Conservation (phyloP, 768 basidiomycete genomes). For the Lactifluus hygrophoroides region DNA sequence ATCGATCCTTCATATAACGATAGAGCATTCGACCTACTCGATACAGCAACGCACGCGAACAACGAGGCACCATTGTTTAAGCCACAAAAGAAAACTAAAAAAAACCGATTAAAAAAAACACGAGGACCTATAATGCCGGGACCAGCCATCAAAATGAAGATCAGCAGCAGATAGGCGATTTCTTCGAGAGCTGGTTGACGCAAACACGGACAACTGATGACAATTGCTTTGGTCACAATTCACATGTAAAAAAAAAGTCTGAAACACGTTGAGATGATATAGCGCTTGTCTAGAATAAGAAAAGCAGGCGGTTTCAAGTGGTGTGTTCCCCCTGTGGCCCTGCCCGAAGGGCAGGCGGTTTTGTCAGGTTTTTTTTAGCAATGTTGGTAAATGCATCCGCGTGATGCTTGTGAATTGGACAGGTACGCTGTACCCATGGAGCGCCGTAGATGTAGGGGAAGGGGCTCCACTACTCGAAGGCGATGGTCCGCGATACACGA, state of each 20-base stretch:
- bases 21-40: neutral
- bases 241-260: too few species aligned
- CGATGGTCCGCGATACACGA: neutral
- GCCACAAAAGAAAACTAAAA: too few species aligned
- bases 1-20: too few species aligned
- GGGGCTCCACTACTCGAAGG: neutral
- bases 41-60: neutral
- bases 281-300: too few species aligned
- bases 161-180: neutral
- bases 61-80: neutral
- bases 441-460: slow-evolving; percentile 2
- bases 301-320: too few species aligned
- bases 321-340: too few species aligned
- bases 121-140: neutral
- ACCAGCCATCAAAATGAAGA: neutral
- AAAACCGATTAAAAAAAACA: neutral
- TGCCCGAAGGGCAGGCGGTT: too few species aligned
- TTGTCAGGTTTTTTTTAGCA: neutral
- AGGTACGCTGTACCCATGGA: neutral
- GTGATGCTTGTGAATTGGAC: neutral
- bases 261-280: too few species aligned
- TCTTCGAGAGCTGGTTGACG: too few species aligned
- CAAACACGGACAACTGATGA: neutral
- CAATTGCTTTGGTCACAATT: too few species aligned
- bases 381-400: neutral